Conservation (phyloP, 139 green algal species). For the Picochlorum sp. region DNA sequence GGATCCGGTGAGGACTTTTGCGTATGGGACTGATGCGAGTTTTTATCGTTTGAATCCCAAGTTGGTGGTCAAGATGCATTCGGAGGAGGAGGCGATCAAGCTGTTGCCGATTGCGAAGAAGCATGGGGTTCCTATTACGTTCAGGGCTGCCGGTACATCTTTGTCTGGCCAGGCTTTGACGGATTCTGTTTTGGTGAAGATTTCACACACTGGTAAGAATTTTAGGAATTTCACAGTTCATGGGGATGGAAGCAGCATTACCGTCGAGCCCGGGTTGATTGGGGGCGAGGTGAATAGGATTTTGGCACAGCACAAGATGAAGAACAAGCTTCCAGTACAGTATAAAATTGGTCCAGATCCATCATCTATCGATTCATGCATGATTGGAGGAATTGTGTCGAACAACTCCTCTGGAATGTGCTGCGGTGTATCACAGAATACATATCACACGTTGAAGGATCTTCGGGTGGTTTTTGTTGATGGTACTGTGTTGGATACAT, state of each 20-base stretch:
- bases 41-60: conserved; percentile 93
- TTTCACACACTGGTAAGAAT: conserved; percentile 91
- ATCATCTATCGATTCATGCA: conserved; percentile 88
- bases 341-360: conserved; percentile 99
- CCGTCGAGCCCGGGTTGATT: conserved; percentile 90
- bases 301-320: conserved; percentile 64
- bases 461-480: conserved; percentile 89
- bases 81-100: conserved; percentile 74
- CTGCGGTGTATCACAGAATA: conserved; percentile 92
- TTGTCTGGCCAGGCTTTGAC: conserved; percentile 89
- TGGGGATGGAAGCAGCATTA: conserved; percentile 83
- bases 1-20: conserved; percentile 88
- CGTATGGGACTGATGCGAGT: conserved; percentile 87
- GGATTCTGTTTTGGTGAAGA: conserved; percentile 91
- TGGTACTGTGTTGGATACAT: conserved; percentile 90
- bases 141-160: conserved; percentile 88
- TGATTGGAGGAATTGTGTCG: conserved; percentile 88
- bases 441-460: conserved; percentile 93
- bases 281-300: conserved; percentile 85
- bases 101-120: conserved; percentile 81
- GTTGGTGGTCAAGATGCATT: conserved; percentile 75
- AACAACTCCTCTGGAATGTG: conserved; percentile 99
- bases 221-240: conserved; percentile 88
- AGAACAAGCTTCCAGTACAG: conserved; percentile 50
- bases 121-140: conserved; percentile 87